Evolutionary conservation across 2,329 filamentous ascomycete genomes (phyloP).

Genomic region (Botryosphaeria agaves): DNA sequence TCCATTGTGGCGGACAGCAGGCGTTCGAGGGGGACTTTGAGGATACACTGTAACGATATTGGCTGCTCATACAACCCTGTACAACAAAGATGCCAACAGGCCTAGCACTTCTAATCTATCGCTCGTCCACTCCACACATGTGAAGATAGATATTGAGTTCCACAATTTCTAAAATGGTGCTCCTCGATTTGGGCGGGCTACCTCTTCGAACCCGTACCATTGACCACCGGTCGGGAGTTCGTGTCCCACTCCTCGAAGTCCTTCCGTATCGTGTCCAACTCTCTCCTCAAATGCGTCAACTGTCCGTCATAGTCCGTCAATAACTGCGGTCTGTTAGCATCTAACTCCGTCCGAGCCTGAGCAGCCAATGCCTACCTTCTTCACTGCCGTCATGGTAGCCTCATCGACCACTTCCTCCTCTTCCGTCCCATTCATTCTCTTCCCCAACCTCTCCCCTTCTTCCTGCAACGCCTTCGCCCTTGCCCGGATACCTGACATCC

Average conservation of each 20-base stretch:
- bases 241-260: conserved; percentile 39
- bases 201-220: too few relatives aligned
- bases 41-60: too few relatives aligned
- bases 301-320: conserved; percentile 71
- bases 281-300: conserved; percentile 54
- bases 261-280: conserved; percentile 38
- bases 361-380: conserved; percentile 40
- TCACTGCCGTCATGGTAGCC: conserved; percentile 52
- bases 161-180: not conserved
- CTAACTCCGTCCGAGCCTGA: not conserved
- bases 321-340: conserved; percentile 33
- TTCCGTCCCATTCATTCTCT: conserved; percentile 24
- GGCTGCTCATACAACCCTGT: too few relatives aligned
- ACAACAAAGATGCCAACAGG: too few relatives aligned
- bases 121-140: conserved; percentile 2
- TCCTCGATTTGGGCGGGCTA: not conserved
- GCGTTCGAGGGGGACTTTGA: too few relatives aligned
- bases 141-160: too few relatives aligned
- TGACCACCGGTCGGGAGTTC: too few relatives aligned
- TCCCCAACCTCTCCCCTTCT: conserved; percentile 53
- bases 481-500: conserved; percentile 37
- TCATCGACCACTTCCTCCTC: conserved; percentile 38
- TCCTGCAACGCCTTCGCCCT: conserved; percentile 55
- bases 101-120: conserved; percentile 12
- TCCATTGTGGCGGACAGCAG: too few relatives aligned